phyloP scores from a whole-genome alignment of 2,329 filamentous ascomycete genomes.

The Neonectria coccinea region DNA sequence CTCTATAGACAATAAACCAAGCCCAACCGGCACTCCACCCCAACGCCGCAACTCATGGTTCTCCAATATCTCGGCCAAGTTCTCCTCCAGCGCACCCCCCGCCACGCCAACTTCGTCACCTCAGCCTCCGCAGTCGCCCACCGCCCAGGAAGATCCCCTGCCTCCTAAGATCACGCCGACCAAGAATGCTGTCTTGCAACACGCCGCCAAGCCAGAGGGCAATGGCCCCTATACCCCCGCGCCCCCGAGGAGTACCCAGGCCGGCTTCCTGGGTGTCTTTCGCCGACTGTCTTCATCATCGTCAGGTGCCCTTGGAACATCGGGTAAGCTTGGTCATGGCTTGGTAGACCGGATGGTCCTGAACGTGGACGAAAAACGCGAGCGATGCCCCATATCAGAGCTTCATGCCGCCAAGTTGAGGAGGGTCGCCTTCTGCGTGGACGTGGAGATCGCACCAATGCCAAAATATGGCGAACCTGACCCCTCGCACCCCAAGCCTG shows the following conservation, averaged over 20 bases:
- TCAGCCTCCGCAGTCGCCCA: constrained; percentile 45
- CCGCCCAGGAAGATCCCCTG: constrained; percentile 53
- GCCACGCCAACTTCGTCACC: constrained; percentile 48
- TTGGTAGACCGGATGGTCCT: constrained; percentile 83
- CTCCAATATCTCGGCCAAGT: constrained; percentile 91
- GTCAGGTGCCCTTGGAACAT: constrained; percentile 48
- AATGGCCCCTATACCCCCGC: constrained; percentile 78
- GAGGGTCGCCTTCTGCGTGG: constrained; percentile 93
- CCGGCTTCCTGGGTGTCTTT: constrained; percentile 84
- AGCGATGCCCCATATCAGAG: constrained; percentile 83
- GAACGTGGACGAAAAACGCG: constrained; percentile 85
- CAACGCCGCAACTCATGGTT: constrained; percentile 87
- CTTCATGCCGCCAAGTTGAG: constrained; percentile 84
- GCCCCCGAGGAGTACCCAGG: constrained; percentile 75
- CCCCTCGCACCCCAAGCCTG: constrained; percentile 52
- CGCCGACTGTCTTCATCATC: constrained; percentile 82
- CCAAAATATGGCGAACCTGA: constrained; percentile 79
- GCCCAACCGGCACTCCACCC: constrained; percentile 50
- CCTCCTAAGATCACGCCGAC: constrained; percentile 62
- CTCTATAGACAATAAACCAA: constrained; percentile 53
- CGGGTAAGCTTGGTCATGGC: constrained; percentile 63
- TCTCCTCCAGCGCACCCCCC: constrained; percentile 65
- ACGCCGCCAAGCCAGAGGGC: constrained; percentile 66
- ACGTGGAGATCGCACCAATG: constrained; percentile 94
- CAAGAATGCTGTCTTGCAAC: constrained; percentile 71